Evolutionary conservation across 331 rosid species (phyloP), one percentile per base, ranked within the genome.

Genomic region (Spiraea crenata): DNA sequence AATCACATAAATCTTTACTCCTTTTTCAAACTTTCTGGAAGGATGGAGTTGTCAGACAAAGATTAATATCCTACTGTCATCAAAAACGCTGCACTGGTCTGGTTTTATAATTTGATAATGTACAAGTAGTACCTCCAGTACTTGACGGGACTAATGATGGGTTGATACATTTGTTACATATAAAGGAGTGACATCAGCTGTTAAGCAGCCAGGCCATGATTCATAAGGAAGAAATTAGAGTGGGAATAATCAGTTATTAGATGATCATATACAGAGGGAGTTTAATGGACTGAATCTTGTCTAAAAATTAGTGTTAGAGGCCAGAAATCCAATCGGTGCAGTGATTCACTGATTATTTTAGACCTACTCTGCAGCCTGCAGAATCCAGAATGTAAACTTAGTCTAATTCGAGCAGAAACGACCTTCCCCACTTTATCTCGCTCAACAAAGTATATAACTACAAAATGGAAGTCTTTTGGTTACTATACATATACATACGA

Each of bases 1-100:
- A 69, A 69, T 41, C 6, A 56, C 54, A 5, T 38, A 5, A 40
- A 40, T 0, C 2, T 5, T 10, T 14, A 47, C 17, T 9, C 49
- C 46, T 9, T 25, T 65, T 69, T 69, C 74, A 69, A 69, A 69
- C 74, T 55, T 56, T 69, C 64, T 69, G 34, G 74, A 69, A 55
- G 52, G 9, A 54, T 9, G 25, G 62, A 19, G 61, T 45, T 66
- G 34, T 66, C 70, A 3, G 65, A 37, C 31, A 6, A 64, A 63
- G n/a, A 47, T 16, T 51, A n/a, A 9, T 16, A 25, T 51, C n/a
- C n/a, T n/a, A n/a, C n/a, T n/a, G n/a, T n/a, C n/a, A n/a, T n/a
- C n/a, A n/a, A n/a, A n/a, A n/a, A n/a, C n/a, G n/a, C n/a, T n/a
- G n/a, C n/a, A n/a, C n/a, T n/a, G n/a, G n/a, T n/a, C n/a, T n/a